Base-by-base conservation (phyloP, 306 rosid genomes). In the Crataegus laevigata region DNA sequence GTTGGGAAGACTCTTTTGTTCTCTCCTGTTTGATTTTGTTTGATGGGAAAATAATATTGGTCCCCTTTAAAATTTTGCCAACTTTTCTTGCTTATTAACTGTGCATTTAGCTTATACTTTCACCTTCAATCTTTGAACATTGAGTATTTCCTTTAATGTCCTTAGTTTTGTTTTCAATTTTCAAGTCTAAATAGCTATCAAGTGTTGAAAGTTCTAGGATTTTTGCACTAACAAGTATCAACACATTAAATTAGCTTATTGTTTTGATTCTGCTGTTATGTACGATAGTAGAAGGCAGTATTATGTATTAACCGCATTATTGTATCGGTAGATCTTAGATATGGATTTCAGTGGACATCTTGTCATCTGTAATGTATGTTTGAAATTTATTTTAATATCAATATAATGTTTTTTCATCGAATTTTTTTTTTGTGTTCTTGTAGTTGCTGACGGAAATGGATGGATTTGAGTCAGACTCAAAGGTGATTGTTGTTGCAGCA, bases 401-500 rank as follows among this genome's bases (percentile, higher is more conserved):
- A 60, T 60, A 2, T 60, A 45, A 60, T 26, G 30, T 34, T 26
- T 60, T 60, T 15, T 60, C 65, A 26, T 22, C 8, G 3, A 60
- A 25, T 5, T 66, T 8, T 22, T 66, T 70, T 55, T 70, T 70
- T 79, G 32, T 67, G 40, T 72, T 15, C 65, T 43, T 80, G 84
- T 68, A 94, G 98, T 84, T 94, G 86, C 84, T 94, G 80, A 94
- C 99, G 72, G 99, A 94, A 86, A 94, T 94, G 99, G 99, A 94
- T 85, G 97, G 99, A 71, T 94, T 94, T 73, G 99, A 92, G 82
- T 89, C 97, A 4, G 96, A 85, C 85, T 90, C 82, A 81, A 94
- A 90, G 84, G 91, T 92, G 67, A 81, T 94, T 69, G 96, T 94
- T 50, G 87, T 94, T 73, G 99, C 99, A 61, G 99, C 99, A 59